phyloP scores from a whole-genome alignment of 768 basidiomycete species.

The Tulasnella sp. region DNA sequence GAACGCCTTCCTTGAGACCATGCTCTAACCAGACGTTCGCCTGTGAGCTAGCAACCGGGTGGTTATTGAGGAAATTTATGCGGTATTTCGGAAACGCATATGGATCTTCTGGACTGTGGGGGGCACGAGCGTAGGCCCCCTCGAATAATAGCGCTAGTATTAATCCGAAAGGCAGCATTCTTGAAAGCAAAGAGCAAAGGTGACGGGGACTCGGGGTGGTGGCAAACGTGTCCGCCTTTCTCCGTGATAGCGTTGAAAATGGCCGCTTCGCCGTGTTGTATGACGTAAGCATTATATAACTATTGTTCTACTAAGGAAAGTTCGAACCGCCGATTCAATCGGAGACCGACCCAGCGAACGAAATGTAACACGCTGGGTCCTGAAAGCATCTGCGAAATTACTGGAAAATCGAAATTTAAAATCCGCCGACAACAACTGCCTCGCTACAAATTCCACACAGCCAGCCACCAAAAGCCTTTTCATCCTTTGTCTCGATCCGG shows the following conservation, averaged over 20 bases:
- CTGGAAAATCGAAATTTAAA: not conserved
- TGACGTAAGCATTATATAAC: not conserved
- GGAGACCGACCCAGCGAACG: not conserved
- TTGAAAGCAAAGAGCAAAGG: not conserved
- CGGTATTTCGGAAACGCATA: slow-evolving; percentile 79
- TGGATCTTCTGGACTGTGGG: slow-evolving; percentile 74
- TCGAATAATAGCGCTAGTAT: slow-evolving; percentile 16
- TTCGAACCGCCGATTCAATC: slow-evolving; percentile 8
- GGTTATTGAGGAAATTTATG: slow-evolving; percentile 71
- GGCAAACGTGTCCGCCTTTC: slow-evolving; percentile 7
- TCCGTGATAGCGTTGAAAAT: not conserved
- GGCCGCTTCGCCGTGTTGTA: slow-evolving; percentile 3
- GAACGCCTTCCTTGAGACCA: slow-evolving; percentile 70
- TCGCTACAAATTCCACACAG: not conserved
- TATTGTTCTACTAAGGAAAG: not conserved
- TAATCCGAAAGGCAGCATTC: slow-evolving; percentile 11
- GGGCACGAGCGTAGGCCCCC: slow-evolving; percentile 34
- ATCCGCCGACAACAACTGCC: not conserved
- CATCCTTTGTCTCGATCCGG: not conserved
- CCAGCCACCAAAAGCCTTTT: not conserved
- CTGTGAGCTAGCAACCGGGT: slow-evolving; percentile 69
- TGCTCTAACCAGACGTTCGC: slow-evolving; percentile 69
- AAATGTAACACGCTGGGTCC: not conserved
- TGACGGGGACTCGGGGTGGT: slow-evolving; percentile 2
- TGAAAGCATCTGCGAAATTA: not conserved